phyloP scores from a whole-genome alignment of 2,329 filamentous ascomycete genomes.

The Neonectria punicea region DNA sequence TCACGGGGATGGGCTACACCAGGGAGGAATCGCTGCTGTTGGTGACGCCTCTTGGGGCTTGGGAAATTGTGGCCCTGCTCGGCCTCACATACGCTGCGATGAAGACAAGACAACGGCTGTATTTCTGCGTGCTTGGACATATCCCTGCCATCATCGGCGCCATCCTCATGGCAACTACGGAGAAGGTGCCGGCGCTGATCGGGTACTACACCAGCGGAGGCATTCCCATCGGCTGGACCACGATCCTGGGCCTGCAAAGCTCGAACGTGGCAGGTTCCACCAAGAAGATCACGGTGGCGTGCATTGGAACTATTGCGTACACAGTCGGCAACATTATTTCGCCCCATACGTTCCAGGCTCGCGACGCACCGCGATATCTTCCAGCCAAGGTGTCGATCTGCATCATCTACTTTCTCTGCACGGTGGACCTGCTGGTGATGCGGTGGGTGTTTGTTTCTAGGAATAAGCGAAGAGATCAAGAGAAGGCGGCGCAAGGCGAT shows the following conservation, averaged over 20 bases:
- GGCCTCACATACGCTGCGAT: constrained; percentile 29
- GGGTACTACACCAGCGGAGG: constrained; percentile 36
- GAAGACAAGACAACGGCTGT: constrained; percentile 27
- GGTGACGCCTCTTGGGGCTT: constrained; percentile 30
- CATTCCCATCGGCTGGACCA: constrained; percentile 36
- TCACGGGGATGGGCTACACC: constrained; percentile 30
- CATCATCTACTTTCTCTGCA: constrained; percentile 36
- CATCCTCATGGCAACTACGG: constrained; percentile 36
- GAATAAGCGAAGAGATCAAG: constrained; percentile 26
- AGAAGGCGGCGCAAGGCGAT: constrained; percentile 15
- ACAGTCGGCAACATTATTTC: constrained; percentile 38
- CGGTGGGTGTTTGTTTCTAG: constrained; percentile 29
- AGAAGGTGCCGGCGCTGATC: constrained; percentile 33
- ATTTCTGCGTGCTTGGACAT: constrained; percentile 28
- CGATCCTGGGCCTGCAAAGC: constrained; percentile 34
- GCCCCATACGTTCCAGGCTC: constrained; percentile 34
- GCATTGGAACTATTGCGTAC: constrained; percentile 35
- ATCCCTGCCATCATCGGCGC: constrained; percentile 33
- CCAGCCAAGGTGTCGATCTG: constrained; percentile 36
- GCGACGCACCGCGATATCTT: constrained; percentile 31
- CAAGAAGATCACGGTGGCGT: constrained; percentile 36
- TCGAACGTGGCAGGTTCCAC: constrained; percentile 37
- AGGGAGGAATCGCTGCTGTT: constrained; percentile 25
- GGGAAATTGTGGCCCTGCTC: constrained; percentile 30
- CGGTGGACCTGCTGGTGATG: constrained; percentile 31